Evolutionary conservation across 2,329 filamentous ascomycete genomes (phyloP).

Genomic region (Pseudocercospora cruenta): DNA sequence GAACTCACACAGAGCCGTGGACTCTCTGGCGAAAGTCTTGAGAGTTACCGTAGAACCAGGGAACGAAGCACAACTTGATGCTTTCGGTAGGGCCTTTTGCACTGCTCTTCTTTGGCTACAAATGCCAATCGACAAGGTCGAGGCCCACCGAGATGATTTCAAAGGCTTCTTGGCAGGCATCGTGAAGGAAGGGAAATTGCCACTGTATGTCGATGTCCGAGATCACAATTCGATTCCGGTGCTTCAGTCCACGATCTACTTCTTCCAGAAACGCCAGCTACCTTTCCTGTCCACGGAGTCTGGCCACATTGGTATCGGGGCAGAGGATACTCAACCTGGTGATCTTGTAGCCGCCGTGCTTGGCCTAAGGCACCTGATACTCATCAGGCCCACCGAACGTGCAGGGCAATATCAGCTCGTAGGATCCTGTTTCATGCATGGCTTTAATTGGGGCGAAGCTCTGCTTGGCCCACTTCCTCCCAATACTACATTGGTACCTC

Average conservation of each 20-base stretch:
- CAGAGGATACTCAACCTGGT: background rate
- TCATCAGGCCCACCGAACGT: background rate
- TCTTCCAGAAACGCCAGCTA: constrained; percentile 1
- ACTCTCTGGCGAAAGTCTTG: constrained; percentile 10
- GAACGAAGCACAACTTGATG: constrained; percentile 4
- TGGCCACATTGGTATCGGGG: constrained; percentile 12
- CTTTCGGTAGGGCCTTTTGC: constrained; percentile 8
- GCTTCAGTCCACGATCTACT: constrained; percentile 8
- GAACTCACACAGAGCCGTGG: constrained; percentile 3
- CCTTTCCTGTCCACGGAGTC: constrained; percentile 14
- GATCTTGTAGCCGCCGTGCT: constrained; percentile 15
- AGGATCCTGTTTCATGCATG: constrained; percentile 15
- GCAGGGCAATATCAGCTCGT: constrained; percentile 12
- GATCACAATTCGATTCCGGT: background rate
- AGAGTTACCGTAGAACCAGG: background rate
- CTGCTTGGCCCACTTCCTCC: constrained; percentile 16
- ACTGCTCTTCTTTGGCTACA: constrained; percentile 7
- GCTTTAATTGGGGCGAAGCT: constrained; percentile 17
- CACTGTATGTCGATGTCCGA: background rate
- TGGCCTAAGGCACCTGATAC: background rate
- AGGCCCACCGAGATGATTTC: background rate
- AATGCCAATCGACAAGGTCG: background rate
- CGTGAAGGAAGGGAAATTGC: background rate
- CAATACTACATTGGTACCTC: background rate
- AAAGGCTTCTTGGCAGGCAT: background rate